phyloP scores from a whole-genome alignment of 1,284 basidiomycete species.

The Sutorius eximius region DNA sequence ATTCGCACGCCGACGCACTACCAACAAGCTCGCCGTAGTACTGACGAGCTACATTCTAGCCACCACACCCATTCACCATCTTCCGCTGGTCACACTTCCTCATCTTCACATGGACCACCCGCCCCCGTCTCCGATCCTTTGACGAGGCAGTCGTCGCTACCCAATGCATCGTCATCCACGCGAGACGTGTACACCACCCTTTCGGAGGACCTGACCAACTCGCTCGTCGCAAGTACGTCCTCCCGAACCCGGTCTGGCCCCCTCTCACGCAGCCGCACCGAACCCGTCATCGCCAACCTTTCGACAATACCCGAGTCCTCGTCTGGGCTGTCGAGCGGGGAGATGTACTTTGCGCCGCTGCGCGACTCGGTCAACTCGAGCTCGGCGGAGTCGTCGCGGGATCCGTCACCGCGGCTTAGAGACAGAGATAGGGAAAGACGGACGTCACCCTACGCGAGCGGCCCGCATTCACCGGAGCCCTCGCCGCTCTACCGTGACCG shows the following conservation, averaged over 20 bases:
- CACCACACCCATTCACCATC: conserved; percentile 30
- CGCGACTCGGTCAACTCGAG: conserved; percentile 11
- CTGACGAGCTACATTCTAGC: conserved; percentile 16
- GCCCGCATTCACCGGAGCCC: conserved; percentile 21
- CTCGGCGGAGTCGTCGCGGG: conserved; percentile 22
- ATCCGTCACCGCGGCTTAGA: conserved; percentile 23
- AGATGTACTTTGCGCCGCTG: conserved; percentile 27
- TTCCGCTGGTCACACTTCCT: conserved; percentile 17
- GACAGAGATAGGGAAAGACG: conserved; percentile 9
- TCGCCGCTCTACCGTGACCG: conserved; percentile 28
- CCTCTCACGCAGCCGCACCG: conserved; percentile 37
- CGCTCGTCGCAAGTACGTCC: conserved; percentile 45
- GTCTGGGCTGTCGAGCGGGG: conserved; percentile 29
- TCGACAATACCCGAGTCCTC: conserved; percentile 38
- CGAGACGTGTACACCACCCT: conserved; percentile 38
- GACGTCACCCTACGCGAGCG: conserved; percentile 24
- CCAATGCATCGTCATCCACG: conserved; percentile 21
- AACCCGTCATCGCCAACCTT: conserved; percentile 31
- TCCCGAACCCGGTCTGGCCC: conserved; percentile 17
- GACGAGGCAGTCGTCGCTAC: conserved; percentile 31
- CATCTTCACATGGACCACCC: conserved; percentile 17
- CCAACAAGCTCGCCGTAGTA: conserved; percentile 24
- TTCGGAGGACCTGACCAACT: conserved; percentile 54
- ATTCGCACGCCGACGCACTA: conserved; percentile 55
- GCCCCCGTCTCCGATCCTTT: conserved; percentile 20